Base-by-base conservation (phyloP, 176 grass and related monocot species). In the Oryza glumipatula region DNA sequence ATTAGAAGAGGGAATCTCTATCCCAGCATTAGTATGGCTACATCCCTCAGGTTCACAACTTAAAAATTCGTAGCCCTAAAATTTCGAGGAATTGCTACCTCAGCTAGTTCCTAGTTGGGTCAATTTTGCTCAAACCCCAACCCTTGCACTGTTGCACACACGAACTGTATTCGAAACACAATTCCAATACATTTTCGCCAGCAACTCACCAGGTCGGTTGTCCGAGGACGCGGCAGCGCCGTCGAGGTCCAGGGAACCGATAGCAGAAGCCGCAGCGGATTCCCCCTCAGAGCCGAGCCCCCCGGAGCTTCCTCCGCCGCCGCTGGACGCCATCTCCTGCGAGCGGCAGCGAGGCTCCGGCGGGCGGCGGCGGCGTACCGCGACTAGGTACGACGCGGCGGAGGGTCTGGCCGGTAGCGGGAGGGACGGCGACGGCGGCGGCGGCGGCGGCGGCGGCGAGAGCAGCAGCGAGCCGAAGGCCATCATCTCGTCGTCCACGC, bases 401-500 rank as follows among this genome's bases (percentile, higher is more conserved):
- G 67, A 35, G 17, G 14, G 39, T 9, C 28, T 16, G 28, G 81
- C 45, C 19, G 17, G 70, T 6, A 12, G 46, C 45, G 26, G 80
- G 44, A 65, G 74, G 67, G 24, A 60, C 47, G 60, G 3, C 67
- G 43, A 54, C 73, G 83, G 76, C 49, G n/a, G n/a, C n/a, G 88
- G 75, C 73, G 83, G 76, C 49, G 88, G 70, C 73, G 83, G 76
- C 49, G 88, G 76, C 68, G 83, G 76, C 49, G 88, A 65, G 30
- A 86, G 85, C 30, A 85, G 85, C n/a, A 85, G 80, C 56, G 86
- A 80, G 77, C 39, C n/a, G 30, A 79, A 83, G 61, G 48, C 75
- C 84, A 90, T 83, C 74, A 49, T 75, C 84, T 36, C 58, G 10
- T 63, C 56, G 3, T 19, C 56, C 19, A 32, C 17, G 6, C 2